phyloP scores from a whole-genome alignment of 495 filamentous ascomycete species.

The Rostrohypoxylon terebratum region DNA sequence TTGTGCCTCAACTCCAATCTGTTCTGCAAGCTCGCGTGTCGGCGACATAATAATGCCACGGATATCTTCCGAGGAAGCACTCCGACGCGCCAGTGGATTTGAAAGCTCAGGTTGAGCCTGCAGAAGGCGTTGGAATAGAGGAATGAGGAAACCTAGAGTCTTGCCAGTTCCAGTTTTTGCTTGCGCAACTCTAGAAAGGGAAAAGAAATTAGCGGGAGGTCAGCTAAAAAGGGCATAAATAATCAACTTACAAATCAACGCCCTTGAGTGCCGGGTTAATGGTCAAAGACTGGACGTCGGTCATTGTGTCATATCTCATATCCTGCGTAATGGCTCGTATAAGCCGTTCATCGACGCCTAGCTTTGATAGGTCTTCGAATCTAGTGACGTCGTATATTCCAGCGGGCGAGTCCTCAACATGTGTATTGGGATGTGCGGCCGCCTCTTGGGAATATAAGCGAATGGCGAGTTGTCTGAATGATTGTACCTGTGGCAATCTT shows the following conservation, averaged over 20 bases:
- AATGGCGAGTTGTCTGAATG: conserved; percentile 37
- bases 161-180: conserved; percentile 91
- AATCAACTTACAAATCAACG: conserved; percentile 76
- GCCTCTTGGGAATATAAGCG: conserved; percentile 58
- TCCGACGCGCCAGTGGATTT: conserved; percentile 18
- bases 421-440: conserved; percentile 25
- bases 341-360: conserved; percentile 72
- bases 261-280: conserved; percentile 82
- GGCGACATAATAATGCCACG: conserved; percentile 92
- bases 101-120: conserved; percentile 65
- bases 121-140: conserved; percentile 78
- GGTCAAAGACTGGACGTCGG: conserved; percentile 87
- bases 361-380: conserved; percentile 75
- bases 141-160: conserved; percentile 84
- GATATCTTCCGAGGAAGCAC: conserved; percentile 72
- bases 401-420: conserved; percentile 26
- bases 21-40: conserved; percentile 93
- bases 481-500: conserved; percentile 28
- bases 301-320: conserved; percentile 88
- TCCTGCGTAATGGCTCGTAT: conserved; percentile 75
- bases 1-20: conserved; percentile 85
- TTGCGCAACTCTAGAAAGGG: conserved; percentile 76
- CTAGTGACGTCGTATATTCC: conserved; percentile 62
- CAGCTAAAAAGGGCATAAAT: conserved; percentile 8
- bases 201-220: conserved; percentile 42